These are phyloP conservation scores for Colletotrichum higginsianum DNA, from an alignment of 2,329 filamentous ascomycete genomes.

Conservation along the genomic window DNA sequence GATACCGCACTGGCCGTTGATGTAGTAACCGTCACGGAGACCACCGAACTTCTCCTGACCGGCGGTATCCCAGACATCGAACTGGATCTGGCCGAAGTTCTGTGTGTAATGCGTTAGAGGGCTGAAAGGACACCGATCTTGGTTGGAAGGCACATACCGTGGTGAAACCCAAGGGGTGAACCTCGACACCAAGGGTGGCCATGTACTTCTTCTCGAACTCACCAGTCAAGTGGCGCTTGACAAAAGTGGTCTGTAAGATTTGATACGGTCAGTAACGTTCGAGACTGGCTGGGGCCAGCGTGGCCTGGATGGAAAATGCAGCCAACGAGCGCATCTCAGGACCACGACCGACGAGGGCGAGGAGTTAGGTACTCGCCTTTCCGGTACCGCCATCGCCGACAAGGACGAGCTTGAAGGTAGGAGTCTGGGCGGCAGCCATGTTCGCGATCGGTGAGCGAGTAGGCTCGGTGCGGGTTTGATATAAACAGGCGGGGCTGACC, in stretches of 20 bases:
- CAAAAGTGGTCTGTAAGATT: conserved; percentile 89
- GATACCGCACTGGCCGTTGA: conserved; percentile 99
- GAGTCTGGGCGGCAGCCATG: conserved; percentile 79
- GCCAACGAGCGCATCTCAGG: not conserved
- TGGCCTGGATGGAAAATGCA: not conserved
- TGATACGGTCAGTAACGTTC: conserved; percentile 44
- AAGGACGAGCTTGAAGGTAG: conserved; percentile 99
- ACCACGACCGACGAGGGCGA: not conserved
- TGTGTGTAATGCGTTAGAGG: conserved; percentile 65
- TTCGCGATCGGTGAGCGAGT: conserved; percentile 50
- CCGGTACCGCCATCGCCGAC: conserved; percentile 99
- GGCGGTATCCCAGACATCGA: conserved; percentile 99
- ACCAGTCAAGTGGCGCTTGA: conserved; percentile 99
- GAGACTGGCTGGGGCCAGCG: not conserved
- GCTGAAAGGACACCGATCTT: conserved; percentile 8
- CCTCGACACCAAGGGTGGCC: conserved; percentile 98
- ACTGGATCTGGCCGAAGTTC: conserved; percentile 97
- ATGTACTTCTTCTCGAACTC: conserved; percentile 99
- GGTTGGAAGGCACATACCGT: conserved; percentile 78
- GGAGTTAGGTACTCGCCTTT: conserved; percentile 75
- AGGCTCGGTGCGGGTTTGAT: conserved; percentile 51
- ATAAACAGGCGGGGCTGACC: conserved; percentile 63
- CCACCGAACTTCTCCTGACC: conserved; percentile 99
- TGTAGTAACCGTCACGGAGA: conserved; percentile 99
- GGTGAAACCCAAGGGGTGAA: conserved; percentile 97